Conservation (phyloP, 805 yeast species). For the Babjeviella inositovora region DNA sequence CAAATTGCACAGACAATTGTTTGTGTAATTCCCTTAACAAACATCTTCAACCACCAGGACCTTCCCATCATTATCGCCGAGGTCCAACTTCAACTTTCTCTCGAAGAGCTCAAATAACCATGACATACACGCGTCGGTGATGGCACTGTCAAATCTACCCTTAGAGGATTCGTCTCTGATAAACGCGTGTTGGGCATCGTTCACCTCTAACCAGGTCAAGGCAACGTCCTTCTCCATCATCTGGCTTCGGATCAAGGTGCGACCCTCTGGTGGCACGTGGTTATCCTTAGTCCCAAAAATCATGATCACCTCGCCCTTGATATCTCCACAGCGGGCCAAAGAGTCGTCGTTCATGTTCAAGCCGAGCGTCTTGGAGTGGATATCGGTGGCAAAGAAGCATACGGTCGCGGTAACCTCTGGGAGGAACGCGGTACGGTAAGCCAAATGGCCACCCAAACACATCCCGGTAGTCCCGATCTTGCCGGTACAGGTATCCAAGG, state of each 20-base stretch:
- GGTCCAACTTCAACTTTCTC: constrained; percentile 47
- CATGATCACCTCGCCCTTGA: constrained; percentile 44
- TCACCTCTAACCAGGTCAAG: constrained; percentile 58
- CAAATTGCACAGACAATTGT: too few species aligned
- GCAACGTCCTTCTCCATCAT: constrained; percentile 42
- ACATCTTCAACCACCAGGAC: constrained; percentile 39
- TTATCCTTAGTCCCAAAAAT: constrained; percentile 69
- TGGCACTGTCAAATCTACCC: constrained; percentile 73
- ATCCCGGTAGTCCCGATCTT: constrained; percentile 72
- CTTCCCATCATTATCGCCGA: constrained; percentile 46
- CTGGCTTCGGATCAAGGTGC: constrained; percentile 51
- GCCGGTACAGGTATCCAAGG: constrained; percentile 51
- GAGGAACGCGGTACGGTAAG: constrained; percentile 45
- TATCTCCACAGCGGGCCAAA: constrained; percentile 33
- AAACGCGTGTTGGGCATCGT: constrained; percentile 76
- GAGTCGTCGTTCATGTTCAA: constrained; percentile 52
- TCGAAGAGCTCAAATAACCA: constrained; percentile 59
- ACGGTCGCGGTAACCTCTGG: constrained; percentile 53
- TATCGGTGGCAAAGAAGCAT: constrained; percentile 71
- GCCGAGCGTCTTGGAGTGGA: constrained; percentile 55
- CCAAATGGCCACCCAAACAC: constrained; percentile 79
- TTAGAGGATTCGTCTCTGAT: constrained; percentile 66
- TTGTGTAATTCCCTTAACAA: constrained; percentile 31
- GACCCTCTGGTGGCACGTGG: constrained; percentile 67
- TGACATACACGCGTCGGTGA: constrained; percentile 49